Percentiles rank a stretch among this genome's conserved stretches.
phyloP scores from a whole-genome alignment of 1,284 basidiomycete genomes.

The Trichosporon sp. region DNA sequence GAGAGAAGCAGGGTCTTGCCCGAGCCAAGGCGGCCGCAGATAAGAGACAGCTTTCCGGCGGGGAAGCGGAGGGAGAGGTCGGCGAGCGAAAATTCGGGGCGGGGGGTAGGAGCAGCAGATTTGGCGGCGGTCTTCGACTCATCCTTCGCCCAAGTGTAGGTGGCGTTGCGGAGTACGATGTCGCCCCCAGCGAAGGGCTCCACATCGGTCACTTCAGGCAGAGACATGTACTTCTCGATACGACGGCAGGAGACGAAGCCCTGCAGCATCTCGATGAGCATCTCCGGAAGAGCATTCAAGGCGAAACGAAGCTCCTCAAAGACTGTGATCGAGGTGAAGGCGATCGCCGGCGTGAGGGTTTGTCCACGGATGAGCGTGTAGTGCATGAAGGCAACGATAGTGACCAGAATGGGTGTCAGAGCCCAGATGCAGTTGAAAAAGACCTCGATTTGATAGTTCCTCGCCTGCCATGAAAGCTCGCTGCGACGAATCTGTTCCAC shows the following conservation, averaged over 20 bases:
- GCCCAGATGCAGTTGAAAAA: constrained; percentile 74
- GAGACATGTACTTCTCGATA: constrained; percentile 80
- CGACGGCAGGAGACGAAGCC: constrained; percentile 76
- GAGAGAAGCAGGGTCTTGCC: constrained; percentile 73
- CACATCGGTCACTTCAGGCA: constrained; percentile 62
- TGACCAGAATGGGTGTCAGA: constrained; percentile 45
- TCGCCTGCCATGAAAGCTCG: constrained; percentile 73
- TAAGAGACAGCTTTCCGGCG: constrained; percentile 64
- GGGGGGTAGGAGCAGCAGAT: constrained; percentile 64
- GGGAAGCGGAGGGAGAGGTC: constrained; percentile 77
- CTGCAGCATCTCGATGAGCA: constrained; percentile 79
- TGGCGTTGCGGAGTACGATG: constrained; percentile 74
- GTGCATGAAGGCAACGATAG: constrained; percentile 53
- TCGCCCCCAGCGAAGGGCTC: constrained; percentile 53
- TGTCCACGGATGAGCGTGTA: constrained; percentile 58
- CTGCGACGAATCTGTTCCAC: constrained; percentile 68
- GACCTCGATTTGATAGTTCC: constrained; percentile 81
- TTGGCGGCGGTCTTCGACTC: constrained; percentile 28
- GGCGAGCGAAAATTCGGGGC: constrained; percentile 70
- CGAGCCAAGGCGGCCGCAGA: constrained; percentile 64
- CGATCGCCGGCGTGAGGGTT: constrained; percentile 70
- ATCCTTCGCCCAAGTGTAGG: constrained; percentile 82
- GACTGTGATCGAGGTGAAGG: constrained; percentile 67
- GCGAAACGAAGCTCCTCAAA: constrained; percentile 71
- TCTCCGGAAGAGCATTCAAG: constrained; percentile 79